These are phyloP conservation scores for Candida ipomoeae DNA, from an alignment of 805 yeast genomes.

Conservation along the genomic window DNA sequence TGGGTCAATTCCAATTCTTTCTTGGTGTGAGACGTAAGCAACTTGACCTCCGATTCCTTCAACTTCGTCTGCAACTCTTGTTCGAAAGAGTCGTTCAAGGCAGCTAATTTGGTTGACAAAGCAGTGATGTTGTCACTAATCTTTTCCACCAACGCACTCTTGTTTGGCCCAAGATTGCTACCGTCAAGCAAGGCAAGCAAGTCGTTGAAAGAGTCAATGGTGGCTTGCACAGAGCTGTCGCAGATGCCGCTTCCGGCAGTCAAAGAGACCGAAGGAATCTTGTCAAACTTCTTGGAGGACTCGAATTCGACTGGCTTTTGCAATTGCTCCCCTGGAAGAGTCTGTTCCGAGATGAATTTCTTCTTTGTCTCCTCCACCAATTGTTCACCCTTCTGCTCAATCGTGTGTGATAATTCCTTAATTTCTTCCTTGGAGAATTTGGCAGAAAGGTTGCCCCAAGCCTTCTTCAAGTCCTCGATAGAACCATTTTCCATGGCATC, in stretches of 20 bases:
- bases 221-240: constrained; percentile 32
- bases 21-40: constrained; percentile 36
- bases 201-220: constrained; percentile 37
- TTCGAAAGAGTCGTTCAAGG: constrained; percentile 33
- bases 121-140: constrained; percentile 31
- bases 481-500: constrained; percentile 36
- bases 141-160: constrained; percentile 26
- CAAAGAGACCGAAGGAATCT: constrained; percentile 32
- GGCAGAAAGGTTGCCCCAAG: constrained; percentile 16
- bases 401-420: constrained; percentile 28
- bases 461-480: constrained; percentile 26
- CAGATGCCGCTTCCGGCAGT: constrained; percentile 19
- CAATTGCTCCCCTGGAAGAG: constrained; percentile 38
- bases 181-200: constrained; percentile 35
- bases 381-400: constrained; percentile 32
- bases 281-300: constrained; percentile 25
- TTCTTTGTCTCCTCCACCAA: constrained; percentile 35
- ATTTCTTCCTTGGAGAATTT: constrained; percentile 29
- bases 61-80: constrained; percentile 33
- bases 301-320: constrained; percentile 39
- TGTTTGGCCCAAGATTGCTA: constrained; percentile 20
- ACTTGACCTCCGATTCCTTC: constrained; percentile 36
- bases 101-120: constrained; percentile 30
- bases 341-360: constrained; percentile 22
- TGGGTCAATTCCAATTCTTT: constrained; percentile 57